These are phyloP conservation scores for Neodidymelliopsis sp. DNA, from an alignment of 2,329 filamentous ascomycete genomes.

Conservation along the genomic window DNA sequence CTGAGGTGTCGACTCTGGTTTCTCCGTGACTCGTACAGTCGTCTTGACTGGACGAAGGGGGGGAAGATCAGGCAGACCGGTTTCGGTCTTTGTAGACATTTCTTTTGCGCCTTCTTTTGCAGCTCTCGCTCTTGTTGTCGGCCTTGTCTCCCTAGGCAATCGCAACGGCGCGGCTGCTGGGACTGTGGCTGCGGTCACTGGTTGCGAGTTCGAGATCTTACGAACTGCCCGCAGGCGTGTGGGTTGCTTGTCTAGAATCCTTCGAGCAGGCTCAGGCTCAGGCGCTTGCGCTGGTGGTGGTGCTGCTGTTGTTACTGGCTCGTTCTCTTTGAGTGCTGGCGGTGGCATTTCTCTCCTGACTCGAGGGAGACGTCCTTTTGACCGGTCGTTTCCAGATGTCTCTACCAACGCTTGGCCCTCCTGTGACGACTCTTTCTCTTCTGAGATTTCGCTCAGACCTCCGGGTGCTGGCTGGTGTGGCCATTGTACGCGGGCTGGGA, in stretches of 20 bases:
- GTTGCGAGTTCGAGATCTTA: slow-evolving; percentile 46
- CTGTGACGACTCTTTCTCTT: slow-evolving; percentile 51
- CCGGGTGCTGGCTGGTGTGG: slow-evolving; percentile 39
- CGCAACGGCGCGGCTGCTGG: slow-evolving; percentile 38
- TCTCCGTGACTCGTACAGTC: slow-evolving; percentile 28
- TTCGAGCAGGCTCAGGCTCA: slow-evolving; percentile 35
- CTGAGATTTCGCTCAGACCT: slow-evolving; percentile 49
- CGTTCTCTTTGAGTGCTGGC: slow-evolving; percentile 49
- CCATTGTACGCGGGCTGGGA: slow-evolving; percentile 51
- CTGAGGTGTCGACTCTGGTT: slow-evolving; percentile 23
- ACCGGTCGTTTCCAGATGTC: slow-evolving; percentile 55
- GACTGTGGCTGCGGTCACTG: slow-evolving; percentile 42
- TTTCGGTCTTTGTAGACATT: slow-evolving; percentile 27
- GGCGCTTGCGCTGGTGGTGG: slow-evolving; percentile 22
- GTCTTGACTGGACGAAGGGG: slow-evolving; percentile 34
- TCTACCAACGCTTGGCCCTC: slow-evolving; percentile 53
- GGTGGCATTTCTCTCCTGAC: slow-evolving; percentile 33
- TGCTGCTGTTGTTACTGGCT: slow-evolving; percentile 34
- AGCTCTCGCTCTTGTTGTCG: slow-evolving; percentile 35
- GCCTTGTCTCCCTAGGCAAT: slow-evolving; percentile 38
- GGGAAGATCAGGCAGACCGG: slow-evolving; percentile 34
- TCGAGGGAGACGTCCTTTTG: slow-evolving; percentile 36
- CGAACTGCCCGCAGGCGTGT: slow-evolving; percentile 46
- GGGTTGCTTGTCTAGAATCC: slow-evolving; percentile 45
- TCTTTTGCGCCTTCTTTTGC: slow-evolving; percentile 31